phyloP scores from a whole-genome alignment of 2,329 filamentous ascomycete species.

The Corniculantispora saksenae region DNA sequence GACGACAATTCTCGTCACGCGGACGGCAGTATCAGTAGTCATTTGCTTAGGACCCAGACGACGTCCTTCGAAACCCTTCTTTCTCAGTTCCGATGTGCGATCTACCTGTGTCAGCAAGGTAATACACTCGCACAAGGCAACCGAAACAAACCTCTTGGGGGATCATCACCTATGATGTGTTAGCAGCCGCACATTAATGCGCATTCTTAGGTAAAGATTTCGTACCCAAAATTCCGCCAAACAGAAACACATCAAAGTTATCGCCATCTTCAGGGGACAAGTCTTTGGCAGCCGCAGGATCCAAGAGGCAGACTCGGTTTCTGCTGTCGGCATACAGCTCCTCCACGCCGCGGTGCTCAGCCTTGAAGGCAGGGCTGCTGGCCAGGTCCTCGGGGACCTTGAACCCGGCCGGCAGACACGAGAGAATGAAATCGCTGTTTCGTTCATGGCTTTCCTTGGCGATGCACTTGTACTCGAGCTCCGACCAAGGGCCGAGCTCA shows the following conservation, averaged over 20 bases:
- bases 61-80: constrained; percentile 87
- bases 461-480: constrained; percentile 88
- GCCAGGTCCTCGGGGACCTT: constrained; percentile 61
- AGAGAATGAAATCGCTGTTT: constrained; percentile 74
- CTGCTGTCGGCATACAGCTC: constrained; percentile 74
- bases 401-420: constrained; percentile 72
- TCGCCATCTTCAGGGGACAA: constrained; percentile 80
- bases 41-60: constrained; percentile 91
- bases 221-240: constrained; percentile 91
- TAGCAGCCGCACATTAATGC: constrained; percentile 17
- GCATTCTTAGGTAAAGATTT: constrained; percentile 17
- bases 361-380: constrained; percentile 61
- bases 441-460: constrained; percentile 73
- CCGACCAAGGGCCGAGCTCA: constrained; percentile 91
- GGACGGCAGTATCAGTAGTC: constrained; percentile 96
- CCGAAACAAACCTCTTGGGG: constrained; percentile 72
- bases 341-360: constrained; percentile 79
- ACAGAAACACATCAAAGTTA: constrained; percentile 86
- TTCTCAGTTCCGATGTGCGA: constrained; percentile 90
- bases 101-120: constrained; percentile 47
- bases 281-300: constrained; percentile 81
- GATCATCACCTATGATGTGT: constrained; percentile 73
- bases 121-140: constrained; percentile 21
- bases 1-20: constrained; percentile 86
- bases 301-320: constrained; percentile 80